Base-by-base conservation (phyloP, 192 early-diverging fungal genomes). In the Entrophospora sp. region DNA sequence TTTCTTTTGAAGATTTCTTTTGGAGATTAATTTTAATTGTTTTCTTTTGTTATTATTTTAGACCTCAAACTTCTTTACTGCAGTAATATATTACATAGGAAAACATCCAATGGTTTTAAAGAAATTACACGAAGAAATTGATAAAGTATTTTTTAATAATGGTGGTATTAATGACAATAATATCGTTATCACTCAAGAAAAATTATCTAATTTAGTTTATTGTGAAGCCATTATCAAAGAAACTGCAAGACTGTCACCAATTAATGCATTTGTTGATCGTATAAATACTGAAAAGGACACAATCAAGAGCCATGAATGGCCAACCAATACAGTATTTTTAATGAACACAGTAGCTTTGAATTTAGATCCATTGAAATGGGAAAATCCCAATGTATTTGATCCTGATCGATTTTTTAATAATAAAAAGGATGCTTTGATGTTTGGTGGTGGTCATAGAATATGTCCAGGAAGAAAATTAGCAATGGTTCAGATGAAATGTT, bases 401-500 rank as follows among this genome's bases (percentile, higher is more conserved):
- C 53, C 53, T 24, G 53, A 57, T 35, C 13, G 53, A 36, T 57
- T 36, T 30, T 13, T 1, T 57, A 2, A 57, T 10, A 9, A 28
- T 30, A 40, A 61, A 31, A 31, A 43, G 12, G 25, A 18, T 0
- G 22, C 25, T 44, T 14, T 27, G 13, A 61, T 61, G 25, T 61
- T 61, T 61, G 42, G 59, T 44, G 38, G 42, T 30, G 59, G 59
- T 1, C 14, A 44, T n/a, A 16, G 42, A 13, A 28, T 43, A 24
- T 61, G 59, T 61, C 59, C 59, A 8, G 59, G 59, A 25, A 61
- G 59, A 34, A 27, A 61, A 4, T 44, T 61, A 4, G 59, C 59
- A 30, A 61, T 61, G 59, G 30, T 44, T 22, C 20, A 44, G 30
- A 13, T 61, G 1, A 10, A 31, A 20, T 30, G 14, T 44, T 44